Evolutionary conservation across 2,329 filamentous ascomycete species (phyloP).

Genomic region (Xylariomycetidae sp.): DNA sequence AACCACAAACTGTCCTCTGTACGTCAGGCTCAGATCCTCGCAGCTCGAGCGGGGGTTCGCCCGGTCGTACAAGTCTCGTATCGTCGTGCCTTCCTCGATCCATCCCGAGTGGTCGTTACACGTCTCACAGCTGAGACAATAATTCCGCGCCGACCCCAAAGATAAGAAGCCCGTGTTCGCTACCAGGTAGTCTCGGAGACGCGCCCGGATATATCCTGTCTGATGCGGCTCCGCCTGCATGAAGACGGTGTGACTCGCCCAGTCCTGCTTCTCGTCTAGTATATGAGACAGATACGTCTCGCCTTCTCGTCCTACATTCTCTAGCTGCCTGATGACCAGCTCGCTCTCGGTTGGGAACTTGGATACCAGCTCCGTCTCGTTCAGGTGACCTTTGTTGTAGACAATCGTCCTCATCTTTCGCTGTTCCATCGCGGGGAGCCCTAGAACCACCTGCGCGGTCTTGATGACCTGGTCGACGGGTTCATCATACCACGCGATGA

Average conservation of each 20-base stretch:
- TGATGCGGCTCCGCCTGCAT: slow-evolving; percentile 16
- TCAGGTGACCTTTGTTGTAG: slow-evolving; percentile 13
- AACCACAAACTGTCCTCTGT: slow-evolving; percentile 15
- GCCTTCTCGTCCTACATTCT: slow-evolving; percentile 16
- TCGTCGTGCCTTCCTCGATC: slow-evolving; percentile 6
- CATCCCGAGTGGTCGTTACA: slow-evolving; percentile 16
- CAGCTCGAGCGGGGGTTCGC: slow-evolving; percentile 8
- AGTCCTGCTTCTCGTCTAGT: slow-evolving; percentile 9
- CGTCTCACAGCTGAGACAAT: slow-evolving; percentile 11
- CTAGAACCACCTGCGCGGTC: slow-evolving; percentile 10
- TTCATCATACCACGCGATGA: slow-evolving; percentile 16
- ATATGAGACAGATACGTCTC: slow-evolving; percentile 14
- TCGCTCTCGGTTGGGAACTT: slow-evolving; percentile 10
- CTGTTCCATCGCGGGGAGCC: slow-evolving; percentile 9
- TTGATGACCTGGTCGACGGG: slow-evolving; percentile 12
- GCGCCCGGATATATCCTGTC: slow-evolving; percentile 11
- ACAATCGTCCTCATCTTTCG: slow-evolving; percentile 13
- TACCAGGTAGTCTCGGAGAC: slow-evolving; percentile 14
- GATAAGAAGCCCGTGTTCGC: slow-evolving; percentile 13
- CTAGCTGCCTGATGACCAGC: slow-evolving; percentile 9
- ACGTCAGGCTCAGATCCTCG: slow-evolving; percentile 12
- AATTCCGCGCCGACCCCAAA: slow-evolving; percentile 13
- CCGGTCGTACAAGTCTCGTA: slow-evolving; percentile 11
- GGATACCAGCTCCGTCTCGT: slow-evolving; percentile 10
- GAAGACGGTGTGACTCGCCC: slow-evolving; percentile 16